A percentile compares a stretch with the other conserved stretches of the same genome.
phyloP scores from a whole-genome alignment of 1,284 basidiomycete species.

The Wallemia hederae region DNA sequence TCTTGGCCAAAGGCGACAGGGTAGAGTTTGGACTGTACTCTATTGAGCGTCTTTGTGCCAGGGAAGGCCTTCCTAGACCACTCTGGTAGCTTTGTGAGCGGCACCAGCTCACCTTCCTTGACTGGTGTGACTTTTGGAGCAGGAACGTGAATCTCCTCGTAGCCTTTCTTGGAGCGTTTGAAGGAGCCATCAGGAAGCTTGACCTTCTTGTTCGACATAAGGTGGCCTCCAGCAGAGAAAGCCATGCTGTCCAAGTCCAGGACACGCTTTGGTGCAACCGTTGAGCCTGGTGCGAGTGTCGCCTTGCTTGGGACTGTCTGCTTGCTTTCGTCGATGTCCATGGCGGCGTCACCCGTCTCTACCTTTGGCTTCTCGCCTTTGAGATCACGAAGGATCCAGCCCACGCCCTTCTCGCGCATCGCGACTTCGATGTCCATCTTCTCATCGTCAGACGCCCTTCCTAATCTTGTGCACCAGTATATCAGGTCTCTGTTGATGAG shows the following conservation, averaged over 20 bases:
- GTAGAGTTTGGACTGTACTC: conserved; percentile 75
- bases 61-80: conserved; percentile 68
- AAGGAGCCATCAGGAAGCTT: conserved; percentile 92
- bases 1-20: conserved; percentile 82
- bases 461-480: conserved; percentile 93
- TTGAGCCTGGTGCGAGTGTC: conserved; percentile 63
- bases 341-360: conserved; percentile 20
- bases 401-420: conserved; percentile 89
- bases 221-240: conserved; percentile 77
- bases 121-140: conserved; percentile 54
- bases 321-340: conserved; percentile 39
- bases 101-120: conserved; percentile 35
- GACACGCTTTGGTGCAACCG: conserved; percentile 44
- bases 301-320: conserved; percentile 48
- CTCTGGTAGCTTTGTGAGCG: conserved; percentile 40
- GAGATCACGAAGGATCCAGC: conserved; percentile 78
- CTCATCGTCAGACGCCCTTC: conserved; percentile 65
- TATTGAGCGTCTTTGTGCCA: conserved; percentile 51
- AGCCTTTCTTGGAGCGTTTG: conserved; percentile 86
- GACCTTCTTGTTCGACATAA: conserved; percentile 97
- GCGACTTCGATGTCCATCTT: conserved; percentile 82
- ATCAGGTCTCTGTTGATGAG: conserved; percentile 87
- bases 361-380: conserved; percentile 34
- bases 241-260: conserved; percentile 85
- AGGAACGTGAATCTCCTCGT: conserved; percentile 93